These are phyloP conservation scores for Didymella pomorum DNA, from an alignment of 2,329 filamentous ascomycete species.

Conservation along the genomic window DNA sequence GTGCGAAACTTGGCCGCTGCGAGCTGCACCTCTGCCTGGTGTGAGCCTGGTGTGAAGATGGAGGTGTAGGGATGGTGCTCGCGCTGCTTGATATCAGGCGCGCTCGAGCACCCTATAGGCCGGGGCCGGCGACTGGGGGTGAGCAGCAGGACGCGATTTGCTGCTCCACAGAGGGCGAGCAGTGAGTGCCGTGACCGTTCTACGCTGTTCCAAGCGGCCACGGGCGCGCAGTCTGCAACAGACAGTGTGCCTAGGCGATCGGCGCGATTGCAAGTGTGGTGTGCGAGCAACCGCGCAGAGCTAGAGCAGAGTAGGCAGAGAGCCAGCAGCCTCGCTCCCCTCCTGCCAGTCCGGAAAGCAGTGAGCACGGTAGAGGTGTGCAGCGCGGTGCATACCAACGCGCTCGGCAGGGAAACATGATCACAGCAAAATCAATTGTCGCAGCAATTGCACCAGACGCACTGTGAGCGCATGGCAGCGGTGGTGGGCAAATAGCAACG, in stretches of 20 bases:
- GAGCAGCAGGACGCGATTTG: background rate
- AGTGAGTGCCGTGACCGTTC: conserved; percentile 4
- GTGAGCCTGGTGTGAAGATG: background rate
- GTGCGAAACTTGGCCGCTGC: conserved; percentile 14
- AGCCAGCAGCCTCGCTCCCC: conserved; percentile 18
- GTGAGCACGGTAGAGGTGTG: conserved; percentile 1
- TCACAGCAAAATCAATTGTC: background rate
- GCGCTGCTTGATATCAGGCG: conserved; percentile 10
- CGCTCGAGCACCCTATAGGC: conserved; percentile 20
- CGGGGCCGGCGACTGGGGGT: conserved; percentile 12
- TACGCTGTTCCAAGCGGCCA: conserved; percentile 13
- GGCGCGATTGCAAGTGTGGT: conserved; percentile 25
- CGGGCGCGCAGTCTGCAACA: conserved; percentile 8
- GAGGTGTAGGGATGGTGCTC: conserved; percentile 20
- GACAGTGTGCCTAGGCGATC: conserved; percentile 23
- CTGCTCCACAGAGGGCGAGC: background rate
- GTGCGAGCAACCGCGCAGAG: conserved; percentile 16
- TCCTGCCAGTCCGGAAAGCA: conserved; percentile 11
- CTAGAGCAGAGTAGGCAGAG: background rate
- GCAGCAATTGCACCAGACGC: conserved; percentile 6
- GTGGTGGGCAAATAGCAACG: conserved; percentile 7
- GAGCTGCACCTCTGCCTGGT: background rate
- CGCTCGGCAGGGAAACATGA: background rate
- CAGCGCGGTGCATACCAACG: conserved; percentile 7
- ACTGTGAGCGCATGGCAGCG: conserved; percentile 10